A percentile compares a stretch with the other conserved stretches of the same genome.
Evolutionary conservation across 345 rosid species (phyloP).

Genomic region (Draba incana): DNA sequence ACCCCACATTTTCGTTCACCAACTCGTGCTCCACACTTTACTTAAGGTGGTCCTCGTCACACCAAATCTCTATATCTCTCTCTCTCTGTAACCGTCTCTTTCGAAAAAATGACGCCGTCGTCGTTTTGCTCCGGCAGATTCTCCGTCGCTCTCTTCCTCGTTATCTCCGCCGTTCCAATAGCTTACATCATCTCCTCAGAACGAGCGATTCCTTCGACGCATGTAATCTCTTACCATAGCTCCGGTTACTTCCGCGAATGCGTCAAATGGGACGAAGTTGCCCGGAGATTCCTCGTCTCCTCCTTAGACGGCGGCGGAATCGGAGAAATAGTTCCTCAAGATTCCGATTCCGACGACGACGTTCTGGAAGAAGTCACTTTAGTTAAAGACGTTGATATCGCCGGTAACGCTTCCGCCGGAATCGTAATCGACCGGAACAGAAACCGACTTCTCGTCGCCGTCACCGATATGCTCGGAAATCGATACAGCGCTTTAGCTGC

Average conservation of each 20-base stretch:
- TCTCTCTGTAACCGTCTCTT: neutral
- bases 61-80: conserved; percentile 11
- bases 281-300: conserved; percentile 77
- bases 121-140: conserved; percentile 27
- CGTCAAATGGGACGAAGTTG: conserved; percentile 84
- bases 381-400: conserved; percentile 66
- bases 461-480: conserved; percentile 63
- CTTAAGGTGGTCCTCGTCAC: conserved; percentile 17
- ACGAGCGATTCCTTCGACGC: conserved; percentile 57
- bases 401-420: conserved; percentile 75
- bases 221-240: conserved; percentile 72
- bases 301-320: conserved; percentile 73
- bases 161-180: conserved; percentile 70
- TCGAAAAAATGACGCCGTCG: conserved; percentile 41
- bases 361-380: conserved; percentile 58
- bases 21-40: conserved; percentile 14
- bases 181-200: conserved; percentile 69
- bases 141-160: conserved; percentile 44
- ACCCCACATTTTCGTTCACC: conserved; percentile 19
- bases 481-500: conserved; percentile 73
- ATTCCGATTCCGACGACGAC: conserved; percentile 23
- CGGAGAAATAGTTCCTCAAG: conserved; percentile 65
- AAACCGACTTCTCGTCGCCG: conserved; percentile 74
- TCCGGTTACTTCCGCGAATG: conserved; percentile 76
- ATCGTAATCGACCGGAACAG: conserved; percentile 61